Evolutionary conservation across 2,329 filamentous ascomycete genomes (phyloP), one percentile per base, ranked within the genome.

Genomic region (Periconia sp.): DNA sequence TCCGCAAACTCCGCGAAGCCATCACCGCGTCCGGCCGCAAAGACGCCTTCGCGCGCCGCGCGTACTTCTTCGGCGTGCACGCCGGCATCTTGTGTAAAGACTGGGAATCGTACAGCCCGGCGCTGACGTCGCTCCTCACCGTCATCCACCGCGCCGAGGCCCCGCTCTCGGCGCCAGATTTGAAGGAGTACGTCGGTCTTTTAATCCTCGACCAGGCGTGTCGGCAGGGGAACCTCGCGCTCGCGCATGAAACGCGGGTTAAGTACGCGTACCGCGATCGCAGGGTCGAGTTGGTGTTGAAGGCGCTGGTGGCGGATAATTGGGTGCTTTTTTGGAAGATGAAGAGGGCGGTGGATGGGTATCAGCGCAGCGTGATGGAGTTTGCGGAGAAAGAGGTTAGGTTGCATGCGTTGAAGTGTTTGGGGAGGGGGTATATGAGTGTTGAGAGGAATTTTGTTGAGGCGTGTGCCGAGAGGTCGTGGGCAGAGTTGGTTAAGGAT

Each of bases 1-100:
- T 97, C 69, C 87, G 94, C 57, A 97, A 97, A 73, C 84, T 99
- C 31, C 86, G 94, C 52, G 94, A 99, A 77, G 92, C 88, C 20
- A 87, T 97, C 45, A 85, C 96, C 2, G 90, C 90, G 13, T 87
- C 89, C 9, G 85, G 86, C 49, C 85, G 92, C 18, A 79, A 81
- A 35, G 90, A 96, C 68, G 80, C 84, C 49, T 99, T 99, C 74
- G 87, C 93, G 1, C 85, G 89, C n/a, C 87, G 92, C 62, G 90
- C 87, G 15, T 96, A 97, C 75, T 85, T 96, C 57, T 97, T 97
- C 79, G 91, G 90, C 65, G 90, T 96, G 64, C 88, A 92, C 50
- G 81, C 92, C 23, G 87, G 90, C 20, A 87, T 99, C 57, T 83
- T 96, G 33, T 85, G 89, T 53, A 85, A 87, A 59, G 88, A 95